Conservation (phyloP, 805 yeast species). For the Sugiyamaella lignohabitans region DNA sequence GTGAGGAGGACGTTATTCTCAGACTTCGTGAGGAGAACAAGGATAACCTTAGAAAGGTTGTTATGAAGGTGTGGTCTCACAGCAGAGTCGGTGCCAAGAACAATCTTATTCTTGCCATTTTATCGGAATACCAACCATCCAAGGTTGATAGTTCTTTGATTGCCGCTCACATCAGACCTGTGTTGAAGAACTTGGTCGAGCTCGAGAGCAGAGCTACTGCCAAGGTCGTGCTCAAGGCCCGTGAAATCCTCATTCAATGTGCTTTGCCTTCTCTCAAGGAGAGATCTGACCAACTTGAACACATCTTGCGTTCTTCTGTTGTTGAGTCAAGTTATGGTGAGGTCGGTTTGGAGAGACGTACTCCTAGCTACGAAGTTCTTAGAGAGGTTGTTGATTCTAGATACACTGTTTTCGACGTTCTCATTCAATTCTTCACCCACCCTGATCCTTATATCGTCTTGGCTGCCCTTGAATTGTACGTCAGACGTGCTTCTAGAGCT, state of each 20-base stretch:
- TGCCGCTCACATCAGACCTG: conserved; percentile 59
- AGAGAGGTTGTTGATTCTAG: conserved; percentile 93
- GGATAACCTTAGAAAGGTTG: conserved; percentile 66
- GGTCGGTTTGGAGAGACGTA: conserved; percentile 62
- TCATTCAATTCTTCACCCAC: conserved; percentile 82
- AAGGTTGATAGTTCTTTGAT: conserved; percentile 66
- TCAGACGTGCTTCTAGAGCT: conserved; percentile 95
- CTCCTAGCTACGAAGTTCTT: conserved; percentile 73
- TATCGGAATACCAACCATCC: conserved; percentile 73
- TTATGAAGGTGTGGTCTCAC: conserved; percentile 73
- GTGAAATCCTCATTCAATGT: conserved; percentile 94
- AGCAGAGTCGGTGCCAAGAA: conserved; percentile 90
- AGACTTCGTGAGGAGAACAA: conserved; percentile 82
- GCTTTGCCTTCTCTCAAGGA: conserved; percentile 94
- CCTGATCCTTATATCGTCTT: conserved; percentile 81
- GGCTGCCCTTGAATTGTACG: conserved; percentile 95
- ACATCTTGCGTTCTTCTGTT: conserved; percentile 85
- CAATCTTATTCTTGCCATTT: conserved; percentile 77
- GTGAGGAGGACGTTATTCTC: conserved; percentile 87
- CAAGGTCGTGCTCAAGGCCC: conserved; percentile 88
- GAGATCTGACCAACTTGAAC: conserved; percentile 95
- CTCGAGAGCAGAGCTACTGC: conserved; percentile 86
- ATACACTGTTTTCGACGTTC: conserved; percentile 92
- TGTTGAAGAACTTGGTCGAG: conserved; percentile 75
- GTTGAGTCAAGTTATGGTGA: conserved; percentile 88